These are phyloP conservation scores for Phialocephala subalpina DNA, from an alignment of 2,329 filamentous ascomycete species.

Conservation along the genomic window DNA sequence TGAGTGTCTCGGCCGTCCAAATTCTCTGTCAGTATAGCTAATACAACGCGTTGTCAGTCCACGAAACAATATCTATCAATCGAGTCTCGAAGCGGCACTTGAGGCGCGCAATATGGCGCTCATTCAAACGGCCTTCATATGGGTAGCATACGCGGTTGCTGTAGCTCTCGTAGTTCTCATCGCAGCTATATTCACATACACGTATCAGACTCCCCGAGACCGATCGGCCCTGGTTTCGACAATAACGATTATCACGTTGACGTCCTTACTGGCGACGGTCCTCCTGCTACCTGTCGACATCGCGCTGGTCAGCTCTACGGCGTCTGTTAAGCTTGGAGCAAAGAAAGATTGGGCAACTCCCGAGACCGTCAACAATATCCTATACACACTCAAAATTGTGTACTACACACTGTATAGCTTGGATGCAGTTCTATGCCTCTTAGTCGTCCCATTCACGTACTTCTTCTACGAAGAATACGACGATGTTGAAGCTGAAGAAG, in stretches of 20 bases:
- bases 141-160: conserved; percentile 90
- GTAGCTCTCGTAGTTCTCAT: conserved; percentile 79
- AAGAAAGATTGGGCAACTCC: conserved; percentile 97
- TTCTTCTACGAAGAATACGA: conserved; percentile 99
- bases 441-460: conserved; percentile 94
- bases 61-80: conserved; percentile 19
- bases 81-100: conserved; percentile 12
- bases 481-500: conserved; percentile 84
- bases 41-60: conserved; percentile 20
- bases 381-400: conserved; percentile 82
- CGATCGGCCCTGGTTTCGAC: conserved; percentile 82
- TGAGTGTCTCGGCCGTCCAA: not conserved
- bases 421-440: conserved; percentile 86
- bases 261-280: conserved; percentile 88
- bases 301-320: conserved; percentile 90
- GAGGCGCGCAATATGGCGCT: conserved; percentile 51
- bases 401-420: conserved; percentile 95
- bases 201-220: conserved; percentile 90
- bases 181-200: conserved; percentile 85
- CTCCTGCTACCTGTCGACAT: conserved; percentile 95
- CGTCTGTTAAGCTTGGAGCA: conserved; percentile 74
- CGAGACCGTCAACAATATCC: conserved; percentile 77
- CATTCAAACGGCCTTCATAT: conserved; percentile 90
- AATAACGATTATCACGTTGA: conserved; percentile 87
- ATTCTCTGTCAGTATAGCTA: conserved; percentile 10